Percentiles rank a stretch among this genome's conserved stretches.
These are phyloP conservation scores for Penicillium waksmanii DNA, from an alignment of 495 filamentous ascomycete genomes.

Conservation along the genomic window DNA sequence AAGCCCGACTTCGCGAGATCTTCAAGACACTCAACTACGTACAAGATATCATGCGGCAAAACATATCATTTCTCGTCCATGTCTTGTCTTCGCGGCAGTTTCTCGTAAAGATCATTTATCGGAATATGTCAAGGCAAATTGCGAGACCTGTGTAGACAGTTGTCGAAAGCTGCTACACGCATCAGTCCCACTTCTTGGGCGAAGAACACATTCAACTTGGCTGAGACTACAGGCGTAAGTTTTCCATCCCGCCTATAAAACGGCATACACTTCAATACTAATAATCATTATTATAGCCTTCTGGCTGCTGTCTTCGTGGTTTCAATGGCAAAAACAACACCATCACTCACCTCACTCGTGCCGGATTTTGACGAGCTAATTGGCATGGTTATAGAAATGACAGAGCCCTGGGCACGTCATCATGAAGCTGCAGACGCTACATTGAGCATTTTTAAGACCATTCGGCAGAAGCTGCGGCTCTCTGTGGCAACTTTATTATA, in stretches of 20 bases:
- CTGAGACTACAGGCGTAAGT: conserved; percentile 25
- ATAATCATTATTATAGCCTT: conserved; percentile 12
- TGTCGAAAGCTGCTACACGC: conserved; percentile 22
- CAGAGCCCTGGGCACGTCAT: conserved; percentile 20
- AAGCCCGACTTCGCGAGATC: conserved; percentile 8
- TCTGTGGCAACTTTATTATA: background rate
- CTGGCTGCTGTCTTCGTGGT: conserved; percentile 25
- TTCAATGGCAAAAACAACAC: conserved; percentile 22
- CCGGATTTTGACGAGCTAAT: conserved; percentile 23
- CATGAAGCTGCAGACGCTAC: conserved; percentile 23
- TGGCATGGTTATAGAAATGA: conserved; percentile 12
- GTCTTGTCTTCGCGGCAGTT: conserved; percentile 22
- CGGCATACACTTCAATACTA: background rate
- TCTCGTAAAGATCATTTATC: conserved; percentile 9
- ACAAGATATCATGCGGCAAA: conserved; percentile 22
- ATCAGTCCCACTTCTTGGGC: conserved; percentile 14
- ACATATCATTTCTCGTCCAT: conserved; percentile 26
- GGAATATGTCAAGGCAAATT: conserved; percentile 18
- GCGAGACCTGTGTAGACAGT: conserved; percentile 21
- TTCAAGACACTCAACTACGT: conserved; percentile 22
- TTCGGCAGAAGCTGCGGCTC: conserved; percentile 22
- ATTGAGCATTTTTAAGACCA: conserved; percentile 25
- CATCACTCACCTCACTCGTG: conserved; percentile 18
- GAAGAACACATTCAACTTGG: conserved; percentile 24
- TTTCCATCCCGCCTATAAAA: too few species aligned